A percentile compares a stretch with the other conserved stretches of the same genome.
phyloP scores from a whole-genome alignment of 345 rosid genomes.

The Lepidium aucheri region DNA sequence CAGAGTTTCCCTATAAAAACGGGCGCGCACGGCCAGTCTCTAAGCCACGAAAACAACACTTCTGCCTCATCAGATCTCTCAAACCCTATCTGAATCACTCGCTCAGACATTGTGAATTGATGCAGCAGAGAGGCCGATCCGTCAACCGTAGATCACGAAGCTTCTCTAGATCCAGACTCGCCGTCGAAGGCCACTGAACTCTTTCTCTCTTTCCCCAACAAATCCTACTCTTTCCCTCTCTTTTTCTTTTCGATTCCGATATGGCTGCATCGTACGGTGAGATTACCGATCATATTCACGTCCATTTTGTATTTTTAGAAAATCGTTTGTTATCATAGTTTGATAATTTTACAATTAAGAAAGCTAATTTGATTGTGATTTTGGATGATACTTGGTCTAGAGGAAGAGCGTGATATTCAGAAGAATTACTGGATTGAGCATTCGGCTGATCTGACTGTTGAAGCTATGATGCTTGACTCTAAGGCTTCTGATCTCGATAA shows the following conservation, averaged over 20 bases:
- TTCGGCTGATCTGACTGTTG: constrained; percentile 59
- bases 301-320: neutral
- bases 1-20: neutral
- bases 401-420: constrained; percentile 65
- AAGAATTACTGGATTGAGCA: constrained; percentile 86
- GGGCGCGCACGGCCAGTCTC: neutral
- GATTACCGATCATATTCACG: neutral
- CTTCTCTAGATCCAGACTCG: constrained; percentile 74
- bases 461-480: constrained; percentile 98
- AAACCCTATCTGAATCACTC: neutral
- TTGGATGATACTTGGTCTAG: constrained; percentile 21
- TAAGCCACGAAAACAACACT: neutral
- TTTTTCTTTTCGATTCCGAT: neutral
- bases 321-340: neutral
- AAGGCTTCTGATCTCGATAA: constrained; percentile 88
- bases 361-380: neutral
- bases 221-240: neutral
- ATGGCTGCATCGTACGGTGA: constrained; percentile 43
- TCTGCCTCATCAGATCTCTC: neutral
- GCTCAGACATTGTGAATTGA: constrained; percentile 15
- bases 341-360: neutral
- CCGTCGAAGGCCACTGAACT: constrained; percentile 55
- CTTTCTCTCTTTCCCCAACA: neutral
- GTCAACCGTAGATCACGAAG: constrained; percentile 70
- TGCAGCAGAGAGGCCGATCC: constrained; percentile 69